A percentile compares a stretch with the other conserved stretches of the same genome.
phyloP scores from a whole-genome alignment of 257 asterid species.

The Solanum dulcamara region DNA sequence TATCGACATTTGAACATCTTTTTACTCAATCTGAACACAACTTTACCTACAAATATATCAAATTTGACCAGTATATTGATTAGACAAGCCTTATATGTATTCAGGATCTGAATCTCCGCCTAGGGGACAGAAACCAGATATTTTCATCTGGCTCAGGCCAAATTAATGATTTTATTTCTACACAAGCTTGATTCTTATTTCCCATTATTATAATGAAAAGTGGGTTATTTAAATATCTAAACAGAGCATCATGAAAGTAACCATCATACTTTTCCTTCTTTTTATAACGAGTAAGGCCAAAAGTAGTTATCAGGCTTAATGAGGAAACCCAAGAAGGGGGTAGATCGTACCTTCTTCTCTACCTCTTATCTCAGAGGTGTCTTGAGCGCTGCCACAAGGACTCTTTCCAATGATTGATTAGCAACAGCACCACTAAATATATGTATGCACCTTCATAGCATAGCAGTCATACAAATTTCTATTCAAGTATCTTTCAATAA shows the following conservation, averaged over 20 bases:
- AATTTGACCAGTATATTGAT: neutral
- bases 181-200: neutral
- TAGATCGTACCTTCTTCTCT: neutral
- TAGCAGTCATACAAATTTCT: neutral
- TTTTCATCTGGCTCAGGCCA: neutral
- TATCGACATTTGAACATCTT: neutral
- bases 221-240: neutral
- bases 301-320: neutral
- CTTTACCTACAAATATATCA: neutral
- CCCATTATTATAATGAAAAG: neutral
- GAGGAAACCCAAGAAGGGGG: neutral
- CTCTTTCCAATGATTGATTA: neutral
- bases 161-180: slow-evolving; percentile 1
- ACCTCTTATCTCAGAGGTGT: neutral
- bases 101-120: neutral
- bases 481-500: neutral
- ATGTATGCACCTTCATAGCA: neutral
- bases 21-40: neutral
- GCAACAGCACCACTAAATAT: neutral
- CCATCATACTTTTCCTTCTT: neutral
- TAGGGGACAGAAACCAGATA: neutral
- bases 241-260: neutral
- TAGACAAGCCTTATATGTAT: neutral
- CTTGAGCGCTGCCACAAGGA: neutral
- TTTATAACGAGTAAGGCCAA: neutral